Base-by-base conservation (phyloP, 2,329 filamentous ascomycete species). In the Ophiosphaerella narmari region DNA sequence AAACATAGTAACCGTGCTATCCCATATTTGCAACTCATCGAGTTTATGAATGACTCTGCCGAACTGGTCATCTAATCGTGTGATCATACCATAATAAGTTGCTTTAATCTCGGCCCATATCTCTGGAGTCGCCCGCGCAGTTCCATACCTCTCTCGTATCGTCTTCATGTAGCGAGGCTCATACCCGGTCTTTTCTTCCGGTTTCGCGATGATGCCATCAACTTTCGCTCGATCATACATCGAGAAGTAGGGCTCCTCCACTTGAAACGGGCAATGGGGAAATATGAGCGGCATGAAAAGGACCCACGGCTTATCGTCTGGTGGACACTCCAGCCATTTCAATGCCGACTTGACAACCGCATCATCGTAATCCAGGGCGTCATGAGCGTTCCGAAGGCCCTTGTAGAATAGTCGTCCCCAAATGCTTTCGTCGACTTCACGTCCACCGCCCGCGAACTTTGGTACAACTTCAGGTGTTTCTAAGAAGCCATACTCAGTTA, bases 41-140 rank as follows among this genome's bases (percentile, higher is more conserved):
- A 75, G 52, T 4, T 64, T 67, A 0, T 62, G 60, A 8, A 78
- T 54, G 4, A 80, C 58, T 0, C 73, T 60, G 0, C 77, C 77
- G 37, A 80, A 80, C 48, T 80, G 77, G 24, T 78, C 71, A 48
- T 80, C 77, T 0, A 79, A 53, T 0, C 77, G 64, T 0, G 75
- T 68, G 5, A 79, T 77, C 76, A 79, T 80, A 13, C 78, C 77
- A 45, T 75, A 77, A 49, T 80, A 79, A 0, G 75, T 78, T 0
- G 75, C 77, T 31, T 67, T 75, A 21, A 80, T 67, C 53, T 80
- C 77, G 13, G 52, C 59, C 76, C 76, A 79, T 11, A 76, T 70
- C 33, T 76, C 76, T 3, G 63, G 56, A 0, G 75, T 78, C 0
- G 77, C 75, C 16, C 16, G 16, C 16, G 16, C 16, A 18, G 16